phyloP scores from a whole-genome alignment of 352 stramenopile genomes.

The Pythium phragmitis region DNA sequence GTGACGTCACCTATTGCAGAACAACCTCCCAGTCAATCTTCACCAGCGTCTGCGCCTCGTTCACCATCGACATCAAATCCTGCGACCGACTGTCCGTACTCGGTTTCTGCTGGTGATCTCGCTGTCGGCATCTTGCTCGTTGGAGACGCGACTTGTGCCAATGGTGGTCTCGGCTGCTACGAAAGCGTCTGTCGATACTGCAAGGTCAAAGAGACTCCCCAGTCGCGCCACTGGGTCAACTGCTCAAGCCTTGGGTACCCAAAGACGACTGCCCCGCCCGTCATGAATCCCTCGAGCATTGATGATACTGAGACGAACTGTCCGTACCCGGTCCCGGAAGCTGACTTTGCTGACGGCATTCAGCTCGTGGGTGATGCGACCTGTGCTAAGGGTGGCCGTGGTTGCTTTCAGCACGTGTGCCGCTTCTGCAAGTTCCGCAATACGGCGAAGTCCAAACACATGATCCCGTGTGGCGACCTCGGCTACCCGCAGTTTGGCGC shows the following conservation, averaged over 20 bases:
- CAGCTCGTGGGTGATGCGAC: constrained; percentile 17
- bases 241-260: not conserved
- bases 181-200: constrained; percentile 12
- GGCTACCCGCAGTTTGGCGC: not conserved
- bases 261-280: not conserved
- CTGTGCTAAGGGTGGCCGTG: constrained; percentile 24
- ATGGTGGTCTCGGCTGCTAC: constrained; percentile 9
- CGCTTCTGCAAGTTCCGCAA: constrained; percentile 22
- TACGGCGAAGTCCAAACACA: not conserved
- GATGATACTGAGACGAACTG: constrained; percentile 1
- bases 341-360: constrained; percentile 24
- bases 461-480: not conserved
- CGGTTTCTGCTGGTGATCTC: constrained; percentile 13
- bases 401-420: constrained; percentile 28
- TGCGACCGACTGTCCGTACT: constrained; percentile 6
- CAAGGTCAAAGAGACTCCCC: constrained; percentile 1
- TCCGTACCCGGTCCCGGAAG: constrained; percentile 6
- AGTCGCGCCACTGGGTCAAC: not conserved
- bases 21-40: too few species aligned
- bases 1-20: not conserved
- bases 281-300: not conserved
- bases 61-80: not conserved
- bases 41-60: not conserved
- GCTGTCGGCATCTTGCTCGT: constrained; percentile 21
- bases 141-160: constrained; percentile 16